Base-by-base conservation (phyloP, 176 grass and related monocot species). In the Guadua angustifolia region DNA sequence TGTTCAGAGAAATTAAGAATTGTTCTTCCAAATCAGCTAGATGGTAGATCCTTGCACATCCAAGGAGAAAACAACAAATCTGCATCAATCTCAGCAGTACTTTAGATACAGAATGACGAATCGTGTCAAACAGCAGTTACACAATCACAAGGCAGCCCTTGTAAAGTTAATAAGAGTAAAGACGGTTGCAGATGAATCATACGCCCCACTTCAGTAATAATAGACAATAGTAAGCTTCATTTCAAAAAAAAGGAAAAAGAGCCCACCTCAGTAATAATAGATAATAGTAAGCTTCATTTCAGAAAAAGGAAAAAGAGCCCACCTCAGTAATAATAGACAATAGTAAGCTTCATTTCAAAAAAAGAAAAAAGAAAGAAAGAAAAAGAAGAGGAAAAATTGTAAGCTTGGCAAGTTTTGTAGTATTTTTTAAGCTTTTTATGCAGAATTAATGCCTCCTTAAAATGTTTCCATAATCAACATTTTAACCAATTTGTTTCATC, bases 391-490 rank as follows among this genome's bases (percentile, higher is more conserved):
- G 24, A 13, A 19, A 65, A 50, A 58, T 38, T 58, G 36, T 38
- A 71, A 68, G 26, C 39, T 74, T 59, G n/a, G 52, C n/a, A 77
- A 58, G 9, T 58, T 58, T 58, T 58, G 29, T 59, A 26, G 68
- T 60, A 84, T 75, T 60, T n/a, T 74, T 21, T 69, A 58, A 77
- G 56, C 32, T 61, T 50, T 26, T 24, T n/a, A 36, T 72, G 19
- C 65, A 38, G 9, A 39, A 64, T 11, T 18, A 16, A 7, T 44
- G 43, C 53, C 86, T 84, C 71, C 32, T 68, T 24, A 4, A 26
- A 18, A 71, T 39, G 32, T 76, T 69, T 58, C 21, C 65, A 36
- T 22, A 71, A 77, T 71, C 71, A n/a, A 77, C 55, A 77, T 21
- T 81, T 77, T 40, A 65, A 82, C 24, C 7, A 65, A 12, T 72